These are phyloP conservation scores for Pseudogymnoascus destructans DNA, from an alignment of 2,329 filamentous ascomycete genomes.

Conservation along the genomic window DNA sequence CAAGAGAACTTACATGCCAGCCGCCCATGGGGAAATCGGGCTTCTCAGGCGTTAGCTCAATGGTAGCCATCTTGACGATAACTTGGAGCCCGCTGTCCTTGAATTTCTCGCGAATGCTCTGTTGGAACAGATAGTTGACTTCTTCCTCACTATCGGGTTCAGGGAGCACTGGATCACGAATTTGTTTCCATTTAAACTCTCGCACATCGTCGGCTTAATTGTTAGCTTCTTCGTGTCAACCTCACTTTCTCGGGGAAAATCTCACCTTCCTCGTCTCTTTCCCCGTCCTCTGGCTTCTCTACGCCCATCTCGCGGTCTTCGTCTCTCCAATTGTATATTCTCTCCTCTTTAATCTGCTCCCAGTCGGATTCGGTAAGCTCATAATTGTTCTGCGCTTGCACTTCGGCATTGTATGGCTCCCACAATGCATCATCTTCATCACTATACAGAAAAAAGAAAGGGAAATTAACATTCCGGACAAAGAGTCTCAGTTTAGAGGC, in stretches of 20 bases:
- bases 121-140: slow-evolving; percentile 12
- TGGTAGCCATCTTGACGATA: slow-evolving; percentile 48
- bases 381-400: neutral
- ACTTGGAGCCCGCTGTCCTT: slow-evolving; percentile 37
- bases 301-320: neutral
- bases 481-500: neutral
- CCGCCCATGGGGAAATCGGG: slow-evolving; percentile 34
- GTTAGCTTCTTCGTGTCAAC: neutral
- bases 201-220: slow-evolving; percentile 1
- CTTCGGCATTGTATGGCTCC: slow-evolving; percentile 7
- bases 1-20: slow-evolving; percentile 30
- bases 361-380: slow-evolving; percentile 7
- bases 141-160: neutral
- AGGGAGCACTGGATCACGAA: neutral
- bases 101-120: slow-evolving; percentile 10
- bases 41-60: slow-evolving; percentile 44
- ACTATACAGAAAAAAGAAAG: neutral
- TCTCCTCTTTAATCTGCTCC: neutral
- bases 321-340: neutral
- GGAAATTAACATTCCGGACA: neutral
- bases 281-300: neutral
- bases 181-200: neutral
- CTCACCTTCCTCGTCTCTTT: neutral
- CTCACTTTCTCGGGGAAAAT: neutral
- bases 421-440: slow-evolving; percentile 1